These are phyloP conservation scores for Nemania abortiva DNA, from an alignment of 2,329 filamentous ascomycete species.

Conservation along the genomic window DNA sequence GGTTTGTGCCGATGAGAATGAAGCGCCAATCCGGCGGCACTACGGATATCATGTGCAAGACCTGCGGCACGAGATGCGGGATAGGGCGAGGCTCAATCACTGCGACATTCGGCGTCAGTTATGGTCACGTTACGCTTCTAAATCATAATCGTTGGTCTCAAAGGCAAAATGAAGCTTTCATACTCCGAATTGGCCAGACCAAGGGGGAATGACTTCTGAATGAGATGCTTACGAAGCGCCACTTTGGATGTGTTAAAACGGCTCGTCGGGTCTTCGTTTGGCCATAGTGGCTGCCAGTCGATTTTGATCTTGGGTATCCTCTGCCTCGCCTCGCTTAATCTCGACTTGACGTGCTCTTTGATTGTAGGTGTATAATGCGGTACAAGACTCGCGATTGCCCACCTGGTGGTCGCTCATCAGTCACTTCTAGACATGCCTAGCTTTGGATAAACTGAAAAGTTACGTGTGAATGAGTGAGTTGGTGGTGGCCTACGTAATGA, in stretches of 20 bases:
- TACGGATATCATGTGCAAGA: constrained; percentile 65
- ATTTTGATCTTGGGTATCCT: constrained; percentile 55
- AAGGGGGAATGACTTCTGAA: not conserved
- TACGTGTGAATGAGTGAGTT: not conserved
- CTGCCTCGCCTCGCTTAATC: constrained; percentile 56
- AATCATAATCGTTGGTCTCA: not conserved
- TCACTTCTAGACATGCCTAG: not conserved
- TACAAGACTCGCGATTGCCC: constrained; percentile 60
- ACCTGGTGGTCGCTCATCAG: constrained; percentile 53
- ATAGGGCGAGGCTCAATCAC: constrained; percentile 63
- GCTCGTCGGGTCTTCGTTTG: constrained; percentile 47
- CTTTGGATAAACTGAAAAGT: not conserved
- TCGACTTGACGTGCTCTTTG: constrained; percentile 53
- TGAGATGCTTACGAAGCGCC: constrained; percentile 52
- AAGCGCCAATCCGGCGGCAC: constrained; percentile 68
- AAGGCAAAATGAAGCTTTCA: not conserved
- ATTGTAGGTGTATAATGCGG: constrained; percentile 60
- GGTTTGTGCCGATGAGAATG: constrained; percentile 63
- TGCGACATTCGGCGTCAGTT: not conserved
- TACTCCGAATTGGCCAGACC: not conserved
- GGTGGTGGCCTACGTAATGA: constrained; percentile 54
- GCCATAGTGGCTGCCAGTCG: constrained; percentile 43
- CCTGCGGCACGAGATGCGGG: constrained; percentile 62
- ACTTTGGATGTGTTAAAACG: constrained; percentile 63
- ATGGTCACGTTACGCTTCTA: not conserved